phyloP scores from a whole-genome alignment of 805 yeast species.

The Zygosaccharomyces bailii region DNA sequence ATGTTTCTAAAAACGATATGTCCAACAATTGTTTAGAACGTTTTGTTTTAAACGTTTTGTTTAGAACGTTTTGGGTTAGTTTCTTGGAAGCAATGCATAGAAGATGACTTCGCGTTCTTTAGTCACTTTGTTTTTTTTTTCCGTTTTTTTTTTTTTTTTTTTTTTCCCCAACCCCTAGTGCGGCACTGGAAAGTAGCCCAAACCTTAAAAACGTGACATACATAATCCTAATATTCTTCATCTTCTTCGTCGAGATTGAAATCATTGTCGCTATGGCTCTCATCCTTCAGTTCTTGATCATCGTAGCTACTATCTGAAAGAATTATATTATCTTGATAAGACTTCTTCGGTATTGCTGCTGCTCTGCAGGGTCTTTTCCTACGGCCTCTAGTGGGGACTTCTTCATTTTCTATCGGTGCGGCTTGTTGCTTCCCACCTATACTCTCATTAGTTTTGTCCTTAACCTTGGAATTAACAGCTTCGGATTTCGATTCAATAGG shows the following conservation, averaged over 20 bases:
- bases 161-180: too few species aligned
- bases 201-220: background rate
- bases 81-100: constrained; percentile 2
- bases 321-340: constrained; percentile 23
- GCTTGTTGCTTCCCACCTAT: background rate
- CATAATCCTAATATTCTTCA: constrained; percentile 8
- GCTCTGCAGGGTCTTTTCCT: constrained; percentile 24
- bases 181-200: background rate
- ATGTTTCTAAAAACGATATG: background rate
- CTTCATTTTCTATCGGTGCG: background rate
- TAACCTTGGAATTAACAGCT: background rate
- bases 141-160: constrained; percentile 4
- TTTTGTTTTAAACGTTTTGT: too few species aligned
- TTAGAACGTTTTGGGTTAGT: background rate
- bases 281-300: constrained; percentile 20
- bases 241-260: constrained; percentile 19
- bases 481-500: background rate
- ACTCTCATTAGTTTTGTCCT: background rate
- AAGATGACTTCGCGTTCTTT: constrained; percentile 5
- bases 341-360: constrained; percentile 13
- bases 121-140: constrained; percentile 3
- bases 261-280: constrained; percentile 1
- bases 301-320: constrained; percentile 32
- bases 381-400: constrained; percentile 11
- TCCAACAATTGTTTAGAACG: background rate